A percentile compares a stretch with the other conserved stretches of the same genome.
Conservation (phyloP, 176 grass and related monocot species). For the Raddia distichophylla region DNA sequence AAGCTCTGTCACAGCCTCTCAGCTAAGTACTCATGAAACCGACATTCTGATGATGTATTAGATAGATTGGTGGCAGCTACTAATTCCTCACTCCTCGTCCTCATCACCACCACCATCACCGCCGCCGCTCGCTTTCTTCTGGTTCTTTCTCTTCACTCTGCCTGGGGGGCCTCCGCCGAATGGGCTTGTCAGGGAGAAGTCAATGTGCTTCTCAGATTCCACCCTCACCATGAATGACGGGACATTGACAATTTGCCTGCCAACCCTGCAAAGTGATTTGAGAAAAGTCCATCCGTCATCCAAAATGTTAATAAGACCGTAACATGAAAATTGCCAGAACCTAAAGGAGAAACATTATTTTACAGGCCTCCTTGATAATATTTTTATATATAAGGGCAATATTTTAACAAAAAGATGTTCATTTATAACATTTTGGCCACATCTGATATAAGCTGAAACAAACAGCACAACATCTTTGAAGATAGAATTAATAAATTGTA, state of each 20-base stretch:
- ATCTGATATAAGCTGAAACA: not conserved
- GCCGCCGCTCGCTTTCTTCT: conserved; percentile 48
- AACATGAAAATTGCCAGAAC: not conserved
- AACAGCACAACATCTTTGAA: not conserved
- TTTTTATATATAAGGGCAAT: not conserved
- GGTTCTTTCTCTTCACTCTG: conserved; percentile 71
- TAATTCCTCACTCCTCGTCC: conserved; percentile 47
- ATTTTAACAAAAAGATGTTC: not conserved
- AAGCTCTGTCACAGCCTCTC: not conserved
- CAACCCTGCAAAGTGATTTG: conserved; percentile 49
- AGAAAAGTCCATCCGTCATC: not conserved
- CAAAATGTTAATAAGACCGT: not conserved
- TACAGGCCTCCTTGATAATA: not conserved
- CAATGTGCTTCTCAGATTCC: conserved; percentile 71
- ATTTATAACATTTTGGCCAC: not conserved
- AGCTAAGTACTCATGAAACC: conserved; percentile 37
- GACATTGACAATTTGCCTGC: conserved; percentile 76
- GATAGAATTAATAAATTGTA: not conserved
- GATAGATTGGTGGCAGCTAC: conserved; percentile 35
- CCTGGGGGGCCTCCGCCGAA: conserved; percentile 59
- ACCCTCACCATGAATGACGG: conserved; percentile 78
- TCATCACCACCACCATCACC: conserved; percentile 49
- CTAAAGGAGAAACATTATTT: not conserved
- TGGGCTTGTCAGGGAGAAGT: conserved; percentile 72
- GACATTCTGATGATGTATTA: conserved; percentile 34